Percentiles rank a stretch among this genome's conserved stretches.
Evolutionary conservation across 169 alveolate genomes (phyloP).

Genomic region (Plasmodium inui): DNA sequence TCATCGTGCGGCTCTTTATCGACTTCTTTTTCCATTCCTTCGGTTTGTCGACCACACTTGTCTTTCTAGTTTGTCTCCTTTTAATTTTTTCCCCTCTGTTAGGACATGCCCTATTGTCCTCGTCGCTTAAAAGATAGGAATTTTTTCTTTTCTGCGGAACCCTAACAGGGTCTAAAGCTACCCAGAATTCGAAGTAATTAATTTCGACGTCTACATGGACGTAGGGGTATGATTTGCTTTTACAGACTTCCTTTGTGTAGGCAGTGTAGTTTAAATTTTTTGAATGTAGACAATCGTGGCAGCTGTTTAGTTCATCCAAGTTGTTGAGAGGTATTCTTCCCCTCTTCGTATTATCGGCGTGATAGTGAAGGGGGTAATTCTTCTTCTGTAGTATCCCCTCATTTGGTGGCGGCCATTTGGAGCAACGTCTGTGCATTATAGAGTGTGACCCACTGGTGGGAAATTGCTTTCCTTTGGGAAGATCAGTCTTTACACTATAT

Average conservation of each 20-base stretch:
- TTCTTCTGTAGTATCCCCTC: neutral
- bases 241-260: constrained; percentile 67
- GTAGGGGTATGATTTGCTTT: constrained; percentile 37
- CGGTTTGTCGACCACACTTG: neutral
- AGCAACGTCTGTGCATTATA: neutral
- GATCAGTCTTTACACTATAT: neutral
- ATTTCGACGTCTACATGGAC: constrained; percentile 71
- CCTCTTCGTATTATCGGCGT: neutral
- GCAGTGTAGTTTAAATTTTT: constrained; percentile 52
- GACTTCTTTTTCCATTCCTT: neutral
- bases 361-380: neutral
- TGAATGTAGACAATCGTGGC: constrained; percentile 28
- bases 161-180: constrained; percentile 68
- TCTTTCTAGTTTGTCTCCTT: neutral
- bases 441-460: neutral
- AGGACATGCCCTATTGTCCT: neutral
- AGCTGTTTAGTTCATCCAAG: neutral
- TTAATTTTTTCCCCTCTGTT: neutral
- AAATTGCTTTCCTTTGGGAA: neutral
- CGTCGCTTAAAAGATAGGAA: neutral
- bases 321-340: neutral
- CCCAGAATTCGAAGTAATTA: constrained; percentile 64
- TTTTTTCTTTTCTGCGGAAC: constrained; percentile 62
- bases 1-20: neutral
- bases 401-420: neutral